These are phyloP conservation scores for Cubamyces lactineus DNA, from an alignment of 768 basidiomycete genomes.

Conservation along the genomic window DNA sequence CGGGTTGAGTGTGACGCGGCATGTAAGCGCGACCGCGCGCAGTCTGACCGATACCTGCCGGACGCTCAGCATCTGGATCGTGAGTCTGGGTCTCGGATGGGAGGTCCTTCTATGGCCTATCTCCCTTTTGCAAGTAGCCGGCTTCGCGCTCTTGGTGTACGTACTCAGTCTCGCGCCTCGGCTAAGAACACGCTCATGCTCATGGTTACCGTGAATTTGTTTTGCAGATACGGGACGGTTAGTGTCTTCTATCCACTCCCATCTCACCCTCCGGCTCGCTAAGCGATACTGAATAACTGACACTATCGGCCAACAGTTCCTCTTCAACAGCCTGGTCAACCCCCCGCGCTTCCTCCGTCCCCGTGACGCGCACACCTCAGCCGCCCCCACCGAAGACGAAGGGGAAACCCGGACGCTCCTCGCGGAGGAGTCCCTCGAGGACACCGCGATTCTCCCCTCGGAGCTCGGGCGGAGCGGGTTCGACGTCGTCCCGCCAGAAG, in stretches of 20 bases:
- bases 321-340: conserved; percentile 85
- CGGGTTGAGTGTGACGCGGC: conserved; percentile 88
- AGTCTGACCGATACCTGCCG: conserved; percentile 93
- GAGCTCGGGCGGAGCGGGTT: conserved; percentile 83
- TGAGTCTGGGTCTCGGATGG: conserved; percentile 90
- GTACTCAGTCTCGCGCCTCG: not conserved
- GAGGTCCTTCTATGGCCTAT: conserved; percentile 82
- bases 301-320: conserved; percentile 53
- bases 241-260: not conserved
- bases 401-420: conserved; percentile 46
- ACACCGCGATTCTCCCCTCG: conserved; percentile 81
- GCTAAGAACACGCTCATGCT: conserved; percentile 39
- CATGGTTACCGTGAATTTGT: conserved; percentile 9
- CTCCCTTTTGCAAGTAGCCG: conserved; percentile 78
- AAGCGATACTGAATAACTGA: conserved; percentile 16
- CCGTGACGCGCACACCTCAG: conserved; percentile 30
- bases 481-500: conserved; percentile 66
- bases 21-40: conserved; percentile 91
- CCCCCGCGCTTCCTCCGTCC: conserved; percentile 67
- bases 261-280: not conserved
- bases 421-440: conserved; percentile 71
- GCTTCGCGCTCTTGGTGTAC: conserved; percentile 88
- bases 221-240: conserved; percentile 81
- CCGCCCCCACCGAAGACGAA: conserved; percentile 24
- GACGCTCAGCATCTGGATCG: conserved; percentile 94